These are phyloP conservation scores for Saccharomycopsis crataegensis DNA, from an alignment of 1,139 yeast genomes.

Conservation along the genomic window DNA sequence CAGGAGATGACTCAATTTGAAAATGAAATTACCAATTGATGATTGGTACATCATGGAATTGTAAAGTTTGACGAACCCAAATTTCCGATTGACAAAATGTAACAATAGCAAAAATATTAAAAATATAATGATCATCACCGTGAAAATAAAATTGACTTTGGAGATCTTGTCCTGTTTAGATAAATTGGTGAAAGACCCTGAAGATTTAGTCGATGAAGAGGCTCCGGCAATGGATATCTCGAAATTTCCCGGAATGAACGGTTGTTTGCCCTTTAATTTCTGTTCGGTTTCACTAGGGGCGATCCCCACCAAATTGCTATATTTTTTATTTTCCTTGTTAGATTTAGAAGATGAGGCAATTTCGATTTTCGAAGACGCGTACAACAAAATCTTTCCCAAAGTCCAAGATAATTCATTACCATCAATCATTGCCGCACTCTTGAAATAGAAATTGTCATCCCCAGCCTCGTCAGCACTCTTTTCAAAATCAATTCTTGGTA, in stretches of 20 bases:
- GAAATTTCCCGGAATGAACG: conserved; percentile 17
- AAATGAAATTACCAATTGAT: conserved; percentile 1
- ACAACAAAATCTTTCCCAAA: conserved; percentile 50
- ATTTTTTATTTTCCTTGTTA: background rate
- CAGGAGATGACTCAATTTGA: background rate
- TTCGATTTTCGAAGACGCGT: conserved; percentile 48
- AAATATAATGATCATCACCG: conserved; percentile 1
- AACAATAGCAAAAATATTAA: background rate
- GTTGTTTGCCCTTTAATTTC: conserved; percentile 7
- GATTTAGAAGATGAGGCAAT: background rate
- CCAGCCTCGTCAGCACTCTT: conserved; percentile 25
- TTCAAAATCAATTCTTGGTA: conserved; percentile 58
- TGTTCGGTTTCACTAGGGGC: conserved; percentile 15
- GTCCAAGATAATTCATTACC: conserved; percentile 67
- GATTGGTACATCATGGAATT: conserved; percentile 7
- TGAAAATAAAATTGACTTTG: conserved; percentile 13
- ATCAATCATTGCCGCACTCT: conserved; percentile 50
- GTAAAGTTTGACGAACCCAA: conserved; percentile 5
- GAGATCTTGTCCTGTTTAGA: conserved; percentile 8
- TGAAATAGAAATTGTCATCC: conserved; percentile 38
- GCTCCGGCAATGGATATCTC: conserved; percentile 1
- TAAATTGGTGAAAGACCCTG: background rate
- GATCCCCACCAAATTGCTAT: conserved; percentile 15
- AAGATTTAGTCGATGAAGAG: too few relatives aligned
- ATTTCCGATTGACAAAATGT: conserved; percentile 6